phyloP scores from a whole-genome alignment of 108 stramenopile species.

The Nannochloropsis granulata region DNA sequence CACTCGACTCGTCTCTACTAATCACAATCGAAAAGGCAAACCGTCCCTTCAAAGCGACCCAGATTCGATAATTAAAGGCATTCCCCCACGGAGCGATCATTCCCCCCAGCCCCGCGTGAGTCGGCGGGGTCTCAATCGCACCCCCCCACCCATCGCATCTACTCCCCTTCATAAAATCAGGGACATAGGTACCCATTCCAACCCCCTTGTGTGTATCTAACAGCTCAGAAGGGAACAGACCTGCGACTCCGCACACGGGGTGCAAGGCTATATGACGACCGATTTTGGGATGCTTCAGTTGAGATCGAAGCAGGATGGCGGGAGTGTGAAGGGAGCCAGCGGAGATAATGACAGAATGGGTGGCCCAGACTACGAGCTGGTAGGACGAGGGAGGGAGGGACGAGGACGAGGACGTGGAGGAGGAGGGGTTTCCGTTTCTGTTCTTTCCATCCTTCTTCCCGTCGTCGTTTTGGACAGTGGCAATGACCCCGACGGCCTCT shows the following conservation, averaged over 20 bases:
- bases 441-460: not conserved
- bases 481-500: constrained; percentile 26
- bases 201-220: constrained; percentile 6
- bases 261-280: constrained; percentile 43
- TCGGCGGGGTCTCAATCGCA: constrained; percentile 41
- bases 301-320: constrained; percentile 38
- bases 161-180: constrained; percentile 18
- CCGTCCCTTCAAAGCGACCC: constrained; percentile 6
- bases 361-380: constrained; percentile 1
- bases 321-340: constrained; percentile 46
- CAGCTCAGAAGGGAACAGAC: constrained; percentile 13
- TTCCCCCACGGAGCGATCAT: constrained; percentile 27
- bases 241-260: constrained; percentile 32
- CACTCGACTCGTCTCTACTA: constrained; percentile 26
- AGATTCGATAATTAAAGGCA: constrained; percentile 23
- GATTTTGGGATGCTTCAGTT: constrained; percentile 37
- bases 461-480: not conserved
- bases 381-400: not conserved
- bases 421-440: not conserved
- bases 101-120: constrained; percentile 38
- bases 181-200: constrained; percentile 28
- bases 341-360: constrained; percentile 31
- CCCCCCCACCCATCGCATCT: constrained; percentile 33
- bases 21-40: constrained; percentile 23
- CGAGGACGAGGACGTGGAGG: not conserved